Evolutionary conservation across 225 moss, liverwort and hornwort genomes (phyloP).

Genomic region (Neckera pumila): DNA sequence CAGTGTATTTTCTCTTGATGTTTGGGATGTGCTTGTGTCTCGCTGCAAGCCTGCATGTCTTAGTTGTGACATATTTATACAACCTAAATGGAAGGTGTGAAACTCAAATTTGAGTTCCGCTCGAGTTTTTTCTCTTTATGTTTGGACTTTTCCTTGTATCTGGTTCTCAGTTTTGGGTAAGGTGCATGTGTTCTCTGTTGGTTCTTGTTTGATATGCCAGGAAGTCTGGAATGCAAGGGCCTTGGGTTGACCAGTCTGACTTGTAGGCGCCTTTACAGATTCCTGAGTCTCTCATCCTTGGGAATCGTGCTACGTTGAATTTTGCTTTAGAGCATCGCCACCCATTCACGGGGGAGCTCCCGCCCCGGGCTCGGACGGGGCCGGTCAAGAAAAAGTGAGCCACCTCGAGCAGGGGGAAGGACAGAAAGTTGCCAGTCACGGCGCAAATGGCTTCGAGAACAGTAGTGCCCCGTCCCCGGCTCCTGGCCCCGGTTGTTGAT

Average conservation of each 20-base stretch:
- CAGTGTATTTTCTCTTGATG: neutral
- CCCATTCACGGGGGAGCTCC: too few species aligned
- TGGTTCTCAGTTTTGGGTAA: neutral
- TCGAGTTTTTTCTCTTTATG: neutral
- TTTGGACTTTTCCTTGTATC: neutral
- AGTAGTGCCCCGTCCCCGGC: too few species aligned
- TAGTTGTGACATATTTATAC: neutral
- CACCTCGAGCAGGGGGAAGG: too few species aligned
- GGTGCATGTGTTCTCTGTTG: neutral
- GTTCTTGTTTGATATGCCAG: neutral
- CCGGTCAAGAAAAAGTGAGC: too few species aligned
- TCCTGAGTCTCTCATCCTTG: neutral
- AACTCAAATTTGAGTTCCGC: neutral
- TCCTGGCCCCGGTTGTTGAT: too few species aligned
- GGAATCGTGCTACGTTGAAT: neutral
- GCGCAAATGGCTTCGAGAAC: too few species aligned
- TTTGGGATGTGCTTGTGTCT: neutral
- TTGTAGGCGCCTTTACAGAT: neutral
- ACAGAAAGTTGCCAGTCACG: too few species aligned
- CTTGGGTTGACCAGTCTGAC: neutral
- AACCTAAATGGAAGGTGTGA: neutral
- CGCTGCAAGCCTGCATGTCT: neutral
- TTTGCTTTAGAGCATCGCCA: too few species aligned
- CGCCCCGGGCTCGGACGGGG: too few species aligned
- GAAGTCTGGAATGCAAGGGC: neutral